These are phyloP conservation scores for Termitomyces eurrhizus DNA, from an alignment of 768 basidiomycete species.

Conservation along the genomic window DNA sequence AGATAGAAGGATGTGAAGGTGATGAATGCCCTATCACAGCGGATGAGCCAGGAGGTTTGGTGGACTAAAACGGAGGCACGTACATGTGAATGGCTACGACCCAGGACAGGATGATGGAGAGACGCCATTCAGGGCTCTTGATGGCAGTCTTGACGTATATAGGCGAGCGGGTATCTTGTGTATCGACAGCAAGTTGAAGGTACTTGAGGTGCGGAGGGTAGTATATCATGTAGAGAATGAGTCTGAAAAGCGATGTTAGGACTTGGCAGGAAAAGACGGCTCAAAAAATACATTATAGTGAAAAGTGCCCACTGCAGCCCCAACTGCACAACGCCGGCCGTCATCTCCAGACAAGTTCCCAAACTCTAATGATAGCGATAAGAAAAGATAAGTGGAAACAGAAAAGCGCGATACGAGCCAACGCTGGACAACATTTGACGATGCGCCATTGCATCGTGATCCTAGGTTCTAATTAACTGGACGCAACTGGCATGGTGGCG, in stretches of 20 bases:
- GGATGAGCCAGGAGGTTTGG: constrained; percentile 3
- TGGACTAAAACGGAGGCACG: constrained; percentile 22
- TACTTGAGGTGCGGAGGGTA: constrained; percentile 86
- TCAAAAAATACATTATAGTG: constrained; percentile 63
- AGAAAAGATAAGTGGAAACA: neutral
- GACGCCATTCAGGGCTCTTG: constrained; percentile 67
- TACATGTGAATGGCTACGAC: constrained; percentile 72
- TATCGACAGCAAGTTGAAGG: constrained; percentile 29
- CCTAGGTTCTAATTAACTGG: constrained; percentile 34
- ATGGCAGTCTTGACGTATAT: constrained; percentile 42
- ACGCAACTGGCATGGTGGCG: neutral
- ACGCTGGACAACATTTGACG: constrained; percentile 72
- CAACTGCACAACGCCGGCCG: constrained; percentile 82
- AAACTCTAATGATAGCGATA: constrained; percentile 39
- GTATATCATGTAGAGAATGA: constrained; percentile 89
- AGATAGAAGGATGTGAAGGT: constrained; percentile 61
- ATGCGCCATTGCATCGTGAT: constrained; percentile 82
- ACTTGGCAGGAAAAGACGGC: neutral
- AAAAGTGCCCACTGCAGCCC: constrained; percentile 83
- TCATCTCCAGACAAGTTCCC: constrained; percentile 72
- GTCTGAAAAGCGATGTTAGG: constrained; percentile 36
- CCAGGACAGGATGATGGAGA: constrained; percentile 75
- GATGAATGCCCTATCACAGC: constrained; percentile 44
- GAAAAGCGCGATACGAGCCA: constrained; percentile 46
- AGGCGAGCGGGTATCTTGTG: constrained; percentile 35